Base-by-base conservation (phyloP, 2,329 filamentous ascomycete species). In the Fusarium proliferatum region DNA sequence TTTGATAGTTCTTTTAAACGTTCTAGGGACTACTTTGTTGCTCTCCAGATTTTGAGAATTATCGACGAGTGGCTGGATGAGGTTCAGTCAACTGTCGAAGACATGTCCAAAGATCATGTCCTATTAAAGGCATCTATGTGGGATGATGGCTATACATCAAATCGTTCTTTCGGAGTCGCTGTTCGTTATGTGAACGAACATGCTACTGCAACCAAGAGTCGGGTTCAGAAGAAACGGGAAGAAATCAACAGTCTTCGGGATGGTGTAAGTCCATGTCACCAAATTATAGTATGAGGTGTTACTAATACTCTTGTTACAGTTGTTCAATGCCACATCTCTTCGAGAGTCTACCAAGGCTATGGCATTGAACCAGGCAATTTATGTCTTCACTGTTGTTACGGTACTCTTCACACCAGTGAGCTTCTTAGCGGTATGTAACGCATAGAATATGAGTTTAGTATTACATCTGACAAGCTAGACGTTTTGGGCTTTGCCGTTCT, bases 121-220 rank as follows among this genome's bases (percentile, higher is more conserved):
- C 4, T 41, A 1, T 2, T 13, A 2, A 19, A 5, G 1, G 3
- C 19, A 41, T 21, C 19, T 6, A 5, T 41, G 28, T 26, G 26
- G 23, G 23, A 4, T 4, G 23, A 26, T 26, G 5, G 3, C 23
- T 23, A 23, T 23, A 3, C 23, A 23, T 23, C 23, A 23, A 23
- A 23, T 23, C 23, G 3, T 23, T 23, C 23, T 23, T 23, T 23
- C 23, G 23, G 23, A 23, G 23, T 23, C 6, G 39, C 39, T 5
- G 0, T 41, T 5, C 19, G 39, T 3, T 41, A 41, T n/a, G 12
- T 41, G 12, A 9, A 15, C 1, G 0, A 21, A 3, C 19, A 8
- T 0, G 6, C 6, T 3, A 7, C 3, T 1, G 19, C 13, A 0
- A 6, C 3, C 2, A 6, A 48, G 1, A 30, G 2, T 3, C 45